Conservation (phyloP, 805 yeast species). For the Suhomyces vadensis region DNA sequence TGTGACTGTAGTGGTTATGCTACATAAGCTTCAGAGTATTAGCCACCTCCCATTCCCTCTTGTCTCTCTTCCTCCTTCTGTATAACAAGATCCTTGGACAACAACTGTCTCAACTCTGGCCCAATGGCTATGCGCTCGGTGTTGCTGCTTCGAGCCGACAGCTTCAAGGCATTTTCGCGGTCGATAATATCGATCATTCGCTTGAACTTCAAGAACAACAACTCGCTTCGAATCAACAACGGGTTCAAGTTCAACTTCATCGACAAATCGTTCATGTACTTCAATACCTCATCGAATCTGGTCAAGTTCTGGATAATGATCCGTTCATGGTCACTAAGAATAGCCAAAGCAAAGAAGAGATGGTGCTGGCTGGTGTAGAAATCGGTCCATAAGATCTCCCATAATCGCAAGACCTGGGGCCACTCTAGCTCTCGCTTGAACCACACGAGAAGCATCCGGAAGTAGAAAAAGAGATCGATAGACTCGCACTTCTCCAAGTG, state of each 20-base stretch:
- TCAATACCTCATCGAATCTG: slow-evolving; percentile 87
- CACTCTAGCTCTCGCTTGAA: slow-evolving; percentile 87
- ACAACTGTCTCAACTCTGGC: slow-evolving; percentile 57
- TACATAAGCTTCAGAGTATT: slow-evolving; percentile 4
- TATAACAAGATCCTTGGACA: slow-evolving; percentile 61
- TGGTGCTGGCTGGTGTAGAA: slow-evolving; percentile 84
- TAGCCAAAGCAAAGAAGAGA: slow-evolving; percentile 81
- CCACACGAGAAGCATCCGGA: slow-evolving; percentile 94
- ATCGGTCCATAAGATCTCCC: slow-evolving; percentile 95
- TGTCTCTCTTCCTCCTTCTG: slow-evolving; percentile 58
- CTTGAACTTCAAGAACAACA: slow-evolving; percentile 75
- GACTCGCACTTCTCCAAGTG: slow-evolving; percentile 89
- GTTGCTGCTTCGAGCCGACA: slow-evolving; percentile 1
- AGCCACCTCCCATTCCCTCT: slow-evolving; percentile 49
- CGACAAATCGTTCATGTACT: slow-evolving; percentile 87
- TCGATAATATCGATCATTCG: slow-evolving; percentile 81
- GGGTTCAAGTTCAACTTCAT: slow-evolving; percentile 75
- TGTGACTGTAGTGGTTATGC: not conserved
- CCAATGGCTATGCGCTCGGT: slow-evolving; percentile 35
- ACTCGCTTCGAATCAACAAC: slow-evolving; percentile 78
- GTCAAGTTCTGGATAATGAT: slow-evolving; percentile 71
- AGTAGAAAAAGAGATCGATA: slow-evolving; percentile 87
- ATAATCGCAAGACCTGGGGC: slow-evolving; percentile 72
- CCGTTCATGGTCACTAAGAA: slow-evolving; percentile 83
- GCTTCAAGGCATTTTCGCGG: slow-evolving; percentile 37